Evolutionary conservation across 306 rosid species (phyloP).

Genomic region (Elaeagnus macrophylla): DNA sequence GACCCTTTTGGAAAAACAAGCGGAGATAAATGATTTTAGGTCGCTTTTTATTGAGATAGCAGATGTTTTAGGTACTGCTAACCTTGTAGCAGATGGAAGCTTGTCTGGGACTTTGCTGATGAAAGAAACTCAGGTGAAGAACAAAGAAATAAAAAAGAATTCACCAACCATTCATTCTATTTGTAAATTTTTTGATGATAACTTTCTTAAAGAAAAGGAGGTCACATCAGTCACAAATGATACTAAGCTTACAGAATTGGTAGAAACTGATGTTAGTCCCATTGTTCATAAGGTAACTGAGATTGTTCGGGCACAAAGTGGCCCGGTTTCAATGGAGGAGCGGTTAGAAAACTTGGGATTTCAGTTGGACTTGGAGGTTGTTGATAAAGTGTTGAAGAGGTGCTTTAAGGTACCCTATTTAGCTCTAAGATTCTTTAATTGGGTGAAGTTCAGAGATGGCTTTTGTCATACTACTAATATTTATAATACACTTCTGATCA

Average conservation of each 20-base stretch:
- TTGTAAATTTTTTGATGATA: constrained; percentile 37
- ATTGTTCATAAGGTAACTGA: constrained; percentile 44
- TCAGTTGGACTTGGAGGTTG: constrained; percentile 38
- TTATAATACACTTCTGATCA: constrained; percentile 54
- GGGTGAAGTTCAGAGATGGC: constrained; percentile 53
- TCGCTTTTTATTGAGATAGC: constrained; percentile 51
- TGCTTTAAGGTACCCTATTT: constrained; percentile 63
- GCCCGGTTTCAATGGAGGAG: constrained; percentile 46
- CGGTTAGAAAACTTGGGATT: constrained; percentile 35
- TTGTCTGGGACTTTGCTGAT: constrained; percentile 32
- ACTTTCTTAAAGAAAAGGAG: constrained; percentile 20
- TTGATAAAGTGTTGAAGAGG: constrained; percentile 74
- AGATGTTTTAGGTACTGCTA: constrained; percentile 52
- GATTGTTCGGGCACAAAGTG: constrained; percentile 35
- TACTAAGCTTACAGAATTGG: constrained; percentile 23
- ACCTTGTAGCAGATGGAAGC: constrained; percentile 14
- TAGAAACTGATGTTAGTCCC: constrained; percentile 40
- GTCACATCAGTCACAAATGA: constrained; percentile 11
- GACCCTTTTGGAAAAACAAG: constrained; percentile 8
- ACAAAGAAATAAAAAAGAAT: constrained; percentile 11
- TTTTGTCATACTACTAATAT: constrained; percentile 40
- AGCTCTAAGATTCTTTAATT: constrained; percentile 59
- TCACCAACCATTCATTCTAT: constrained; percentile 26
- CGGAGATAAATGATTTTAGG: constrained; percentile 17
- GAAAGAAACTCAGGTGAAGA: background rate